Conservation (phyloP, 1,139 yeast species). For the Pichia sp. region DNA sequence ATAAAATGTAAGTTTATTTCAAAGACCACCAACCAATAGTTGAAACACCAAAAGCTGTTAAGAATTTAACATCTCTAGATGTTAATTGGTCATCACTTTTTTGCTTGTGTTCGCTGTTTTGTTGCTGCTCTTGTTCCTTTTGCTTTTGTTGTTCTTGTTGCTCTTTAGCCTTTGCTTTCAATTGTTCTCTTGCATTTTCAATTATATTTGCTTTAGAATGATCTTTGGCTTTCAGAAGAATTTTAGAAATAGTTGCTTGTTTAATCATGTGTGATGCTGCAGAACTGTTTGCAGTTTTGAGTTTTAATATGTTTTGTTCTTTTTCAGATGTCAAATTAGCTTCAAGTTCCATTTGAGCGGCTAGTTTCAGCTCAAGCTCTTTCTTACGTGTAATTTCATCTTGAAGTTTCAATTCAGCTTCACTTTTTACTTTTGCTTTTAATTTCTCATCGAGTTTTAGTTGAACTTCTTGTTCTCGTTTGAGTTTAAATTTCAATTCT, state of each 20-base stretch:
- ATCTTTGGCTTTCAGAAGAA: slow-evolving; percentile 4
- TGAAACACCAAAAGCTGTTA: slow-evolving; percentile 23
- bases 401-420: neutral
- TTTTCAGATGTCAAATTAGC: neutral
- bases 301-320: neutral
- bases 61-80: slow-evolving; percentile 22
- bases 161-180: slow-evolving; percentile 8
- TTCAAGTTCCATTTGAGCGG: too few species aligned
- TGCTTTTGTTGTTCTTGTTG: slow-evolving; percentile 6
- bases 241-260: neutral
- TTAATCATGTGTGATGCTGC: neutral
- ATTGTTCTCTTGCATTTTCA: slow-evolving; percentile 9
- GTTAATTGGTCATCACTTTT: slow-evolving; percentile 1
- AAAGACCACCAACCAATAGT: slow-evolving; percentile 31
- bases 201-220: slow-evolving; percentile 10
- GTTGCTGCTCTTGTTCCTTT: slow-evolving; percentile 2
- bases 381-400: neutral
- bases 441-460: neutral
- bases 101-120: slow-evolving; percentile 1
- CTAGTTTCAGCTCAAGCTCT: too few species aligned
- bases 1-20: slow-evolving; percentile 9
- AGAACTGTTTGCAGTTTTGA: neutral
- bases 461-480: neutral
- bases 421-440: neutral
- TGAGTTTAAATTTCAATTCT: neutral